Evolutionary conservation across 2,329 filamentous ascomycete species (phyloP).

Genomic region (Neocucurbitaria cava): DNA sequence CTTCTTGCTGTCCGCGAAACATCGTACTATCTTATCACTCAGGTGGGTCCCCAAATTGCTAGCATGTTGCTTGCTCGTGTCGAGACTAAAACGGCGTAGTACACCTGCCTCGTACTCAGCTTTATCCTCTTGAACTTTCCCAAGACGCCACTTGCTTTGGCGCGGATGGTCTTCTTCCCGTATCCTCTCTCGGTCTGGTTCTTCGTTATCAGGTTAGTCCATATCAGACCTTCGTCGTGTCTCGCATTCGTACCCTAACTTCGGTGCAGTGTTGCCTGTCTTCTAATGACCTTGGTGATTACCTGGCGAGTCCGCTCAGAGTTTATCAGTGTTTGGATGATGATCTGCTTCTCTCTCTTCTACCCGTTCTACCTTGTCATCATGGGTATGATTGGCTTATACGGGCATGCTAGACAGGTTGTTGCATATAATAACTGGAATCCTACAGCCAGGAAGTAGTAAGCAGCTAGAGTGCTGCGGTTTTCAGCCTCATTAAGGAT

Average conservation of each 20-base stretch:
- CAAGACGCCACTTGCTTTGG: conserved; percentile 38
- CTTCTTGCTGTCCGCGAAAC: conserved; percentile 53
- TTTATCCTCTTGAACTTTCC: conserved; percentile 53
- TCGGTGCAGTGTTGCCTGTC: conserved; percentile 41
- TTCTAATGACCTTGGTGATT: conserved; percentile 52
- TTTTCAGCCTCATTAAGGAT: too few relatives aligned
- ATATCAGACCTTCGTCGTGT: too few relatives aligned
- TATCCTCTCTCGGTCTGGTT: conserved; percentile 55
- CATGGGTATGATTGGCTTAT: conserved; percentile 51
- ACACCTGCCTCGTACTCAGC: conserved; percentile 52
- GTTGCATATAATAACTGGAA: conserved; percentile 54
- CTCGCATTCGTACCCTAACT: not conserved
- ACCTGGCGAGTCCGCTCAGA: conserved; percentile 52
- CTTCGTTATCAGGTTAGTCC: conserved; percentile 45
- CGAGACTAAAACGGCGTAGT: conserved; percentile 30
- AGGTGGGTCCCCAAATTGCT: too few relatives aligned
- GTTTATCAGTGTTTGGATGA: conserved; percentile 47
- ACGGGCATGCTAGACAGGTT: conserved; percentile 52
- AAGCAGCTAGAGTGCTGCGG: too few relatives aligned
- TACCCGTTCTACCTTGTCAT: conserved; percentile 52
- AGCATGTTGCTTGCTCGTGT: not conserved
- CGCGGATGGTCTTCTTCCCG: conserved; percentile 51
- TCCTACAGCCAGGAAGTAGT: conserved; percentile 45
- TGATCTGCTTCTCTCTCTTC: conserved; percentile 48
- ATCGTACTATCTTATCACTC: conserved; percentile 54